Evolutionary conservation across 148 eudicot species (phyloP).

Genomic region (Rhododendron henanense): DNA sequence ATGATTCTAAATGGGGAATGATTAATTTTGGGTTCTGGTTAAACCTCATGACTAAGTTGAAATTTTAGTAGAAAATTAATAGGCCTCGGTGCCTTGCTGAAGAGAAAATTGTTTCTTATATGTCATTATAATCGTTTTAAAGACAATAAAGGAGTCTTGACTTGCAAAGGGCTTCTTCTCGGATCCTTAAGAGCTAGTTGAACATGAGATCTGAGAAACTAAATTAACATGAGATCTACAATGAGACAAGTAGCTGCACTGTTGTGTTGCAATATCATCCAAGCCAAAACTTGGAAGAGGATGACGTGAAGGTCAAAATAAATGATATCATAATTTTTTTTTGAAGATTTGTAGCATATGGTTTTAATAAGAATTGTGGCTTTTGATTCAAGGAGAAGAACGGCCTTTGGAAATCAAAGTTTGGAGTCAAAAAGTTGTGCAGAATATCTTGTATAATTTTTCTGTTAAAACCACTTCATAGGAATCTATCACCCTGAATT

Average conservation of each 20-base stretch:
- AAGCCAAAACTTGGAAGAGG: conserved; percentile 1
- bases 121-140: neutral
- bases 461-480: neutral
- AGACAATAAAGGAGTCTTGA: neutral
- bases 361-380: neutral
- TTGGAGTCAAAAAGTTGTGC: neutral
- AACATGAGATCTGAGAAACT: conserved; percentile 1
- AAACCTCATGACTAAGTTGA: neutral
- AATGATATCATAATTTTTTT: neutral
- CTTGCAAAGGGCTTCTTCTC: neutral
- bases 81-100: neutral
- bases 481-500: neutral
- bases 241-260: neutral
- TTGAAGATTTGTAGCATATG: neutral
- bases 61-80: neutral
- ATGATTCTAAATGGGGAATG: neutral
- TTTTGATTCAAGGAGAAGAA: neutral
- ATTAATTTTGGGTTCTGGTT: neutral
- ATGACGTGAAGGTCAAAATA: neutral
- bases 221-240: neutral
- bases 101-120: neutral
- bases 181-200: neutral
- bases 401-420: neutral
- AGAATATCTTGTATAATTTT: neutral
- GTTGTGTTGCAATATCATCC: neutral